A percentile compares a stretch with the other conserved stretches of the same genome.
These are phyloP conservation scores for Lentinula detonsa DNA, from an alignment of 768 basidiomycete genomes.

Conservation along the genomic window DNA sequence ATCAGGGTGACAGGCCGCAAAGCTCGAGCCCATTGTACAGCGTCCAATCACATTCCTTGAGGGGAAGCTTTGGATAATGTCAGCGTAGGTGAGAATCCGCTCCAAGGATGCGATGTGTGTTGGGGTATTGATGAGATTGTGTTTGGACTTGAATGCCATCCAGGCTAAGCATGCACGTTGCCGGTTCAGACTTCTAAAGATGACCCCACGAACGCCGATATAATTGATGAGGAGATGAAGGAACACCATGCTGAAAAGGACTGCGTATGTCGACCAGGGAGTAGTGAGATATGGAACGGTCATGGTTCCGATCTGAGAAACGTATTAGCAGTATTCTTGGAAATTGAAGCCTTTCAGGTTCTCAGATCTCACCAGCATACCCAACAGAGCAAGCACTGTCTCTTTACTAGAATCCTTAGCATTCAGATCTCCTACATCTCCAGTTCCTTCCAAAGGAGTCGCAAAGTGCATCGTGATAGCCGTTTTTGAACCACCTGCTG, in stretches of 20 bases:
- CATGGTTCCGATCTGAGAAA: constrained; percentile 47
- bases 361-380: constrained; percentile 51
- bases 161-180: constrained; percentile 54
- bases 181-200: constrained; percentile 51
- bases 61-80: constrained; percentile 28
- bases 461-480: constrained; percentile 66
- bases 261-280: constrained; percentile 39
- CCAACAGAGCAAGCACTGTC: constrained; percentile 59
- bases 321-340: not conserved
- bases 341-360: not conserved
- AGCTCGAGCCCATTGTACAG: constrained; percentile 45
- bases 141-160: constrained; percentile 25
- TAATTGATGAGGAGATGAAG: constrained; percentile 57
- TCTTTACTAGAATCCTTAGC: constrained; percentile 72
- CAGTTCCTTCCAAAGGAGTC: constrained; percentile 39
- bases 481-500: constrained; percentile 64
- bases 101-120: constrained; percentile 34
- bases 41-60: constrained; percentile 31
- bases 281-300: constrained; percentile 52
- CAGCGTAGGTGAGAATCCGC: constrained; percentile 34
- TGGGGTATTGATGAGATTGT: constrained; percentile 23
- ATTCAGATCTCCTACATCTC: constrained; percentile 66
- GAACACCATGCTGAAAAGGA: constrained; percentile 43
- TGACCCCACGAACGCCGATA: constrained; percentile 50
- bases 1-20: constrained; percentile 26